Evolutionary conservation across 2,329 filamentous ascomycete species (phyloP), one percentile per base, ranked within the genome.

Genomic region (Amauroascus niger): DNA sequence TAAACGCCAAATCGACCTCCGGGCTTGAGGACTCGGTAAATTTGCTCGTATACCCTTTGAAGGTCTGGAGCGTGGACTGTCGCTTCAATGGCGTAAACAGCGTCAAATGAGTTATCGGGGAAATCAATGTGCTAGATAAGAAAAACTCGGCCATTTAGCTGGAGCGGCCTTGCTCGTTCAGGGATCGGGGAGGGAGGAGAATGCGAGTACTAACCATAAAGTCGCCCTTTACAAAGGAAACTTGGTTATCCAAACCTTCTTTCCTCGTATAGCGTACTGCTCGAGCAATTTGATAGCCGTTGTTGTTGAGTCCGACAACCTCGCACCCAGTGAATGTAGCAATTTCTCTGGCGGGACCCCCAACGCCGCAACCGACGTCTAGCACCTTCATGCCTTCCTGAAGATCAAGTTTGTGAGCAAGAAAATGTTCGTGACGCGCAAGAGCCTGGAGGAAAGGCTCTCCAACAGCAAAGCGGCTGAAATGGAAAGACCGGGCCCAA

Each of bases 291-390:
- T 66, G 65, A 46, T 57, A 57, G 22, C 60, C 58, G 45, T 65
- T 67, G 47, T 63, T 64, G 11, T 59, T 65, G 14, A 67, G 22
- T 0, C 65, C 65, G 0, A 63, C 59, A 8, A 67, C 58, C 18
- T 61, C 53, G 32, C 61, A 63, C 4, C 64, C 63, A 1, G 60
- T 59, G 37, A 66, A 62, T 0, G 47, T 58, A 6, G 64, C 63
- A 14, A 67, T 64, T 50, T 66, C 62, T 8, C 64, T 49, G 1
- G 64, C 63, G 1, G 64, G 64, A 2, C 59, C 61, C 8, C 65
- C 65, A 28, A 67, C 61, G 3, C 65, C 65, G 40, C 65, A 67
- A 5, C 65, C 65, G 22, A 66, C 62, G 47, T 67, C 65, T 7
- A 67, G 57, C 2, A 67, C 62, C 24, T 58, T 60, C 62, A 63